Percentiles rank a stretch among this genome's conserved stretches.
Conservation (phyloP, 306 rosid species). For the Vigna unguiculata region DNA sequence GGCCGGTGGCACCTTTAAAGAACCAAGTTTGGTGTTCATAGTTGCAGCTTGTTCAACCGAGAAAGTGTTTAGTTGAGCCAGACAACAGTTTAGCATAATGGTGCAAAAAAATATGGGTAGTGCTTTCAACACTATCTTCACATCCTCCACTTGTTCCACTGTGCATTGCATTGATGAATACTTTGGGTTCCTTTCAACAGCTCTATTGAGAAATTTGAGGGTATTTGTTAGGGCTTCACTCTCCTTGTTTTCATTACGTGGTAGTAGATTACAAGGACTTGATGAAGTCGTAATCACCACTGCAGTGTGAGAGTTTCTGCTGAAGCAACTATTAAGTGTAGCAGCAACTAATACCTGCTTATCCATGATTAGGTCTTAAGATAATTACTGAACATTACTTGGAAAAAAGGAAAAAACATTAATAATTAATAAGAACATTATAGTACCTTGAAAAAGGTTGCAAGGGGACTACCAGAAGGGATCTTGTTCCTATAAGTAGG, state of each 20-base stretch:
- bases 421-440: not conserved
- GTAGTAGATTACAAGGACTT: too few relatives aligned
- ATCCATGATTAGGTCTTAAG: not conserved
- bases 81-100: conserved; percentile 84
- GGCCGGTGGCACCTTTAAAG: conserved; percentile 82
- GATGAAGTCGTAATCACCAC: conserved; percentile 64
- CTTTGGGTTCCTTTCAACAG: conserved; percentile 54
- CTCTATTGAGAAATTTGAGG: conserved; percentile 73
- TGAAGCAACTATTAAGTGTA: conserved; percentile 49
- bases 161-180: conserved; percentile 63
- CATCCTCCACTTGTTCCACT: conserved; percentile 78
- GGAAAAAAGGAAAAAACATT: not conserved
- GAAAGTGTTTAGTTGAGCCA: conserved; percentile 92
- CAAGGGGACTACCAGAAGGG: conserved; percentile 76
- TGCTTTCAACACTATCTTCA: conserved; percentile 71
- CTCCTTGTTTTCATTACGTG: conserved; percentile 32
- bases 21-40: conserved; percentile 86
- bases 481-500: conserved; percentile 64
- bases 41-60: conserved; percentile 94
- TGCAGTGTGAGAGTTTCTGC: conserved; percentile 63
- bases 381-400: not conserved
- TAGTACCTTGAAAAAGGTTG: conserved; percentile 80
- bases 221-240: conserved; percentile 45
- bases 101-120: conserved; percentile 88
- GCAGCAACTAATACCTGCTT: conserved; percentile 78